phyloP scores from a whole-genome alignment of 371 early-diverging fungal species.

The Rhizomucor pusillus region DNA sequence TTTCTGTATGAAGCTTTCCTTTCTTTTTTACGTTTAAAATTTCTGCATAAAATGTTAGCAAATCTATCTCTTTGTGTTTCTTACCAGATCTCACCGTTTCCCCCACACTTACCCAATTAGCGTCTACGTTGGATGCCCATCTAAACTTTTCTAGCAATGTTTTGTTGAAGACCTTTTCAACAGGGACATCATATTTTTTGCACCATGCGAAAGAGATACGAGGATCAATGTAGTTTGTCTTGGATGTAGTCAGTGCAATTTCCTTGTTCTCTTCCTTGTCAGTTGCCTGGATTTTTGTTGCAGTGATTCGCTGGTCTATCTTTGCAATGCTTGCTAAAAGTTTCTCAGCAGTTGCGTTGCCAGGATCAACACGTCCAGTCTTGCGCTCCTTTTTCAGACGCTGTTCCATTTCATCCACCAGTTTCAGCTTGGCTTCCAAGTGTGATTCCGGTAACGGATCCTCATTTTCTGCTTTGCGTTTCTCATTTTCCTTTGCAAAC shows the following conservation, averaged over 20 bases:
- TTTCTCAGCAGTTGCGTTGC: slow-evolving; percentile 54
- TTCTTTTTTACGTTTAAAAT: slow-evolving; percentile 1
- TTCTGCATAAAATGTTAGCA: slow-evolving; percentile 2
- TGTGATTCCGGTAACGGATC: slow-evolving; percentile 49
- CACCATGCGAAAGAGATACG: slow-evolving; percentile 96
- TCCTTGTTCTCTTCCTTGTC: slow-evolving; percentile 97
- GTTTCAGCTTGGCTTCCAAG: slow-evolving; percentile 55
- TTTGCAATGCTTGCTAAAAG: slow-evolving; percentile 62
- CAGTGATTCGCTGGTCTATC: slow-evolving; percentile 66
- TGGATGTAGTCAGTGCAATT: slow-evolving; percentile 96
- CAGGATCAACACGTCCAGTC: slow-evolving; percentile 32
- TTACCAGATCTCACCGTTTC: background rate
- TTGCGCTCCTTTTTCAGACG: slow-evolving; percentile 52
- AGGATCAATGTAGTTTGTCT: slow-evolving; percentile 98
- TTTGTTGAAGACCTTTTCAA: slow-evolving; percentile 91
- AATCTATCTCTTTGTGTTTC: background rate
- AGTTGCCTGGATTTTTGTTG: slow-evolving; percentile 61
- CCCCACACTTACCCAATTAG: slow-evolving; percentile 53
- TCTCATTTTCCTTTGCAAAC: slow-evolving; percentile 74
- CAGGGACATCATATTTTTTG: slow-evolving; percentile 79
- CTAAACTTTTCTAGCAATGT: slow-evolving; percentile 92
- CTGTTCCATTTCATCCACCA: slow-evolving; percentile 44
- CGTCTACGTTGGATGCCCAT: slow-evolving; percentile 88
- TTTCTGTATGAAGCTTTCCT: background rate
- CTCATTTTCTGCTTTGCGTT: slow-evolving; percentile 57